Base-by-base conservation (phyloP, 148 eudicot species). In the Amaranthus cruentus region DNA sequence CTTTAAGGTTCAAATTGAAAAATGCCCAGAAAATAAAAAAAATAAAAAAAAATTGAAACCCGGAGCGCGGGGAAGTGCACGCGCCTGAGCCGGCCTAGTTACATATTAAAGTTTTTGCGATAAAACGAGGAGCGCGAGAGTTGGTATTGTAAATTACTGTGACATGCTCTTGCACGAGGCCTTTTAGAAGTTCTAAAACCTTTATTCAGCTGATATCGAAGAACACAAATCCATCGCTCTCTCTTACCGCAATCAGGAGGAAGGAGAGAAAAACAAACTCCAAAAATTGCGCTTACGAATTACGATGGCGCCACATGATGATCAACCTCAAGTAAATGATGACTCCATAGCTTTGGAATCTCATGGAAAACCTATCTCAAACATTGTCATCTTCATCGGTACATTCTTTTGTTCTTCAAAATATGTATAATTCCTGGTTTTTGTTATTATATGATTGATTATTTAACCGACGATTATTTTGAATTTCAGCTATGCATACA, bases 401-500 rank as follows among this genome's bases (percentile, higher is more conserved):
- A 76, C 60, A 38, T 70, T 50, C 46, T 9, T 57, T 43, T 70
- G 7, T 55, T 15, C 28, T 11, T 80, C 4, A 11, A 7, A 48
- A 8, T 55, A 12, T 38, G 3, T 8, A 6, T 47, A 3, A 5
- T 54, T 7, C 21, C 3, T 38, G 3, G 53, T 42, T 38, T 74
- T 43, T 11, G 11, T 7, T 6, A 7, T 11, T 9, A 42, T 28
- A 4, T 47, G 43, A 13, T 69, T 75, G 49, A 47, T 67, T 14
- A 10, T 43, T 67, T 75, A 12, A 59, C 61, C 43, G 43, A 28
- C 68, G 56, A 47, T 66, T 78, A 21, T 74, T 62, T 8, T 61
- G 58, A 11, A 54, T 62, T 66, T 38, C 84, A 88, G 92, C 92
- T 78, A 88, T 88, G 90, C 92, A 83, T 69, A 78, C 88, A 43